phyloP scores from a whole-genome alignment of 352 stramenopile genomes.

The Phytophthora megakarya region DNA sequence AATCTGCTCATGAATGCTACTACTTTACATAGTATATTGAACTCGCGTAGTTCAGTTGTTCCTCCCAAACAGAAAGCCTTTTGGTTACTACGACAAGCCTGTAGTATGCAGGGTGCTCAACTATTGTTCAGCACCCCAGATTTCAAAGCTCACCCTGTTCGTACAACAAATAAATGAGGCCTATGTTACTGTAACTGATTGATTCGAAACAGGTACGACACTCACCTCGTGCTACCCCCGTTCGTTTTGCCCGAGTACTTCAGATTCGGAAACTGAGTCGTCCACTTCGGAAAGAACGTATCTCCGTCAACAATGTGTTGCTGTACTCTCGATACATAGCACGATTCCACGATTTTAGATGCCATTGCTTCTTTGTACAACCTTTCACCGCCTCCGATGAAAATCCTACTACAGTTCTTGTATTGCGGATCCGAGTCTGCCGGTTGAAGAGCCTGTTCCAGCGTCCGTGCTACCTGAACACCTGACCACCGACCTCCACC shows the following conservation, averaged over 20 bases:
- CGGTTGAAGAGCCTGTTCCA: slow-evolving; percentile 53
- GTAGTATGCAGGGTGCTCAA: too few species aligned
- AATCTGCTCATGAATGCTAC: too few species aligned
- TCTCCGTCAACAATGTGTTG: slow-evolving; percentile 47
- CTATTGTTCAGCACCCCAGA: slow-evolving; percentile 26
- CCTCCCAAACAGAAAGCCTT: too few species aligned
- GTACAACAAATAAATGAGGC: neutral
- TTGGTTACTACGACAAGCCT: too few species aligned
- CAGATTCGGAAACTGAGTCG: slow-evolving; percentile 42
- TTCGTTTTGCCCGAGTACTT: slow-evolving; percentile 39
- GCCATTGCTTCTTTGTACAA: slow-evolving; percentile 67
- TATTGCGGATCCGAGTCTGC: slow-evolving; percentile 42
- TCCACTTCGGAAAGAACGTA: slow-evolving; percentile 66
- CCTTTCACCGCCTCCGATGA: slow-evolving; percentile 63
- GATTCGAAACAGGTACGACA: neutral
- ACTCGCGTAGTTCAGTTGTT: too few species aligned
- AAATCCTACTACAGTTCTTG: slow-evolving; percentile 46
- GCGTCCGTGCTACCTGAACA: slow-evolving; percentile 40
- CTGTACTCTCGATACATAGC: slow-evolving; percentile 71
- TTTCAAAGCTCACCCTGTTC: slow-evolving; percentile 44
- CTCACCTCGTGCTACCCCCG: slow-evolving; percentile 28
- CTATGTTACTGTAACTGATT: neutral
- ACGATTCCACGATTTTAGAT: slow-evolving; percentile 49
- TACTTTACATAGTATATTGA: too few species aligned
- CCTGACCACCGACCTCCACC: slow-evolving; percentile 13